phyloP scores from a whole-genome alignment of 78 protist species.

The Dictyostelium discoideum region DNA sequence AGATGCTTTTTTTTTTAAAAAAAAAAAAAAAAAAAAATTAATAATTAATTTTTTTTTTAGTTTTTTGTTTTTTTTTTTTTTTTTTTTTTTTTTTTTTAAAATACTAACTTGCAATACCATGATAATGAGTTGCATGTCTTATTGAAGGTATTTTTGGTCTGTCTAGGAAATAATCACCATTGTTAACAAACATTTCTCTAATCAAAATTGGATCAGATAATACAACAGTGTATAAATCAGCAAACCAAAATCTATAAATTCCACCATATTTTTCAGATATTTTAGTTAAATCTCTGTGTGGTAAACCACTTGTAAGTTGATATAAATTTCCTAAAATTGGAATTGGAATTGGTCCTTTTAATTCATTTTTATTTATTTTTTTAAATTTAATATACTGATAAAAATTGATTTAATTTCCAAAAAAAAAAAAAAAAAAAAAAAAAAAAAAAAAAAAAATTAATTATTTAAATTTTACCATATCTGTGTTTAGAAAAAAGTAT shows the following conservation, averaged over 20 bases:
- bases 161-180: background rate
- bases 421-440: background rate
- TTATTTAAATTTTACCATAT: too few relatives aligned
- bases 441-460: too few relatives aligned
- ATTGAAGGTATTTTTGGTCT: background rate
- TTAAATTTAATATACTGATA: background rate
- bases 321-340: conserved; percentile 60
- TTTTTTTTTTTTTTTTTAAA: background rate
- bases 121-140: background rate
- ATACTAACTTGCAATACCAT: background rate
- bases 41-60: too few relatives aligned
- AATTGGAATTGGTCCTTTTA: conserved; percentile 57
- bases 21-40: background rate
- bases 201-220: background rate
- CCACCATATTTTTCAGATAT: background rate
- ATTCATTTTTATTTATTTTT: background rate
- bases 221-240: conserved; percentile 9
- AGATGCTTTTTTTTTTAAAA: background rate
- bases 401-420: background rate
- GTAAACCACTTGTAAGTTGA: conserved; percentile 7
- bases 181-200: background rate
- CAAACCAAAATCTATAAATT: conserved; percentile 42
- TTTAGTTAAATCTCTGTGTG: conserved; percentile 11
- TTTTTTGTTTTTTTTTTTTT: background rate
- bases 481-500: too few relatives aligned